phyloP scores from a whole-genome alignment of 1,284 basidiomycete species.

The Ganoderma resinaceum region DNA sequence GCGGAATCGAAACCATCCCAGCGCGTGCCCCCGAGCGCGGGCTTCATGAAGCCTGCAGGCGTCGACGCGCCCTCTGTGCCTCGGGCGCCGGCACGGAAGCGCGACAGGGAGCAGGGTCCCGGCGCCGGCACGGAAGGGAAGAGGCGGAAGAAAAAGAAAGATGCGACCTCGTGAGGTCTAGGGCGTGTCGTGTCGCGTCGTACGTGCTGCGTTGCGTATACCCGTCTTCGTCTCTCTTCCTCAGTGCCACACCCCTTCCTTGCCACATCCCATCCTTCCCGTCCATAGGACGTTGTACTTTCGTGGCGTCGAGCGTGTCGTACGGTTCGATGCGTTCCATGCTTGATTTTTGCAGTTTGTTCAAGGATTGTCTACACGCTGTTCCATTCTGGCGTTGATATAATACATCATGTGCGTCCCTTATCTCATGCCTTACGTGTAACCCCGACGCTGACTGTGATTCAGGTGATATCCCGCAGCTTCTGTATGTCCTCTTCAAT shows the following conservation, averaged over 20 bases:
- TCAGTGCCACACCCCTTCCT: not conserved
- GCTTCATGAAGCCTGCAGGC: constrained; percentile 62
- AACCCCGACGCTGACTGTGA: not conserved
- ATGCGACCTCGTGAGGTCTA: constrained; percentile 16
- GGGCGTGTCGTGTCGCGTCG: not conserved
- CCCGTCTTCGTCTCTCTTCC: not conserved
- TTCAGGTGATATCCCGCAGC: not conserved
- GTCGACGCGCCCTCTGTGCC: constrained; percentile 54
- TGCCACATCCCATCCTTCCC: not conserved
- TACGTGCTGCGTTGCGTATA: not conserved
- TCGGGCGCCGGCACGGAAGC: constrained; percentile 22
- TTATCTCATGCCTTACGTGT: not conserved
- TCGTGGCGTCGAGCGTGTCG: constrained; percentile 2
- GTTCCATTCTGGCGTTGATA: constrained; percentile 11
- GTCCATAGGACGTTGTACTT: not conserved
- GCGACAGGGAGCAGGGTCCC: constrained; percentile 30
- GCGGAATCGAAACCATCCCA: not conserved
- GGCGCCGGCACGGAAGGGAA: constrained; percentile 27
- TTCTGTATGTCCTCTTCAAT: not conserved
- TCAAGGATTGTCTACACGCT: not conserved
- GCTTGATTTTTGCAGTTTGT: not conserved
- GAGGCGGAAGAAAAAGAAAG: constrained; percentile 33
- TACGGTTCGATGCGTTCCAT: not conserved
- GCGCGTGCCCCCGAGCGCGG: constrained; percentile 23
- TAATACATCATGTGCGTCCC: constrained; percentile 25